phyloP scores from a whole-genome alignment of 2,329 filamentous ascomycete species.

The Botryosphaeria dothidea region DNA sequence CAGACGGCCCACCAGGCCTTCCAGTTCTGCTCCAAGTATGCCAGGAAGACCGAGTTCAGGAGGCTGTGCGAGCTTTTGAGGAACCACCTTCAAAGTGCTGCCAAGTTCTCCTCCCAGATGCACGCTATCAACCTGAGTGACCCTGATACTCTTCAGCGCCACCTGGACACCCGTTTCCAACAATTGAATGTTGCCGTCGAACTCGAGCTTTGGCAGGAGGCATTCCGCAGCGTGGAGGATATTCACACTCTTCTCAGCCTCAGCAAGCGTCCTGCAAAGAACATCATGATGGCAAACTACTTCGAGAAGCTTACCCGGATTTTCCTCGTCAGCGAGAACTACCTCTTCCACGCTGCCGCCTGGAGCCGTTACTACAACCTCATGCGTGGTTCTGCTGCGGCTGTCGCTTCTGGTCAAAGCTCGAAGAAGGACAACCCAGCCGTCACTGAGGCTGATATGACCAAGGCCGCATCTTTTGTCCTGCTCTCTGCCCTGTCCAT shows the following conservation, averaged over 20 bases:
- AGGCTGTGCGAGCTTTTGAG: conserved; percentile 96
- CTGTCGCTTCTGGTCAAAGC: conserved; percentile 81
- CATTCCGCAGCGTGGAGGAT: conserved; percentile 98
- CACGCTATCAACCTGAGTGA: conserved; percentile 99
- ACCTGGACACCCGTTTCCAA: conserved; percentile 96
- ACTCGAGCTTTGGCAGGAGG: conserved; percentile 98
- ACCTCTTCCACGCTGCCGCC: conserved; percentile 96
- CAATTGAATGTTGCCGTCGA: conserved; percentile 98
- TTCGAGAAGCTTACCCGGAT: conserved; percentile 99
- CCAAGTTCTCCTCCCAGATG: conserved; percentile 99
- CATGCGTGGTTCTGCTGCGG: conserved; percentile 82
- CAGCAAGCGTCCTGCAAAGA: conserved; percentile 97
- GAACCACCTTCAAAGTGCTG: conserved; percentile 97
- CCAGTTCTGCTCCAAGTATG: conserved; percentile 97
- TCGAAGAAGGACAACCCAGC: conserved; percentile 94
- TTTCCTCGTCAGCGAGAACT: conserved; percentile 98
- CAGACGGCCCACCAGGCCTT: conserved; percentile 97
- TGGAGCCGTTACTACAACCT: conserved; percentile 98
- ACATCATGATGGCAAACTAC: conserved; percentile 99
- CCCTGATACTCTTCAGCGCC: conserved; percentile 93
- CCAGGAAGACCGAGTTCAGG: conserved; percentile 98
- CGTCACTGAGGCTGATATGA: conserved; percentile 84
- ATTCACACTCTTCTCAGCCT: conserved; percentile 96
- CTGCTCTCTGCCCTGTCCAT: conserved; percentile 95
- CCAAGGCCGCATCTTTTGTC: conserved; percentile 93